phyloP scores from a whole-genome alignment of 108 stramenopile species.

The Cyclostephanos tholiformis region DNA sequence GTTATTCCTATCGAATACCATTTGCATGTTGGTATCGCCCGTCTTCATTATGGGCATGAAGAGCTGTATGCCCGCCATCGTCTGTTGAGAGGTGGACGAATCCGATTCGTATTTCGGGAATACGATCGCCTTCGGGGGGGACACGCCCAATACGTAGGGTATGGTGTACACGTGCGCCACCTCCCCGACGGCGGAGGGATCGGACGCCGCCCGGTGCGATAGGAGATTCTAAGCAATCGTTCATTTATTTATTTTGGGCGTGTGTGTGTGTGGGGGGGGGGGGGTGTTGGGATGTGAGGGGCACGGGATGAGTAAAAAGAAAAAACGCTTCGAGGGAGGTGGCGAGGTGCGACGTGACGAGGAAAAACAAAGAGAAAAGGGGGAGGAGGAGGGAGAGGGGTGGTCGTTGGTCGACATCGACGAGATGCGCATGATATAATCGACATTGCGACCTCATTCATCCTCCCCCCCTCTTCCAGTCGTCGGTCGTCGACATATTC shows the following conservation, averaged over 20 bases:
- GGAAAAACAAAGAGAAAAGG: too few relatives aligned
- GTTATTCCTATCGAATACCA: conserved; percentile 45
- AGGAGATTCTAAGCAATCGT: conserved; percentile 67
- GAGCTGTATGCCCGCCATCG: conserved; percentile 68
- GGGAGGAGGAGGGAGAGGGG: too few relatives aligned
- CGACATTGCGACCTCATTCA: too few relatives aligned
- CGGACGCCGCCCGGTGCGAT: conserved; percentile 46
- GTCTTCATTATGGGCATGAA: conserved; percentile 42
- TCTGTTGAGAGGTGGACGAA: conserved; percentile 29
- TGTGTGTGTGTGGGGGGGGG: not conserved
- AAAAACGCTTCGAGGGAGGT: too few relatives aligned
- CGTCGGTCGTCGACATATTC: too few relatives aligned
- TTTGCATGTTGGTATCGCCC: conserved; percentile 41
- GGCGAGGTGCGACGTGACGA: too few relatives aligned
- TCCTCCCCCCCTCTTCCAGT: too few relatives aligned
- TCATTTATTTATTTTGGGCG: not conserved
- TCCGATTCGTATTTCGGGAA: conserved; percentile 39
- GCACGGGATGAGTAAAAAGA: too few relatives aligned
- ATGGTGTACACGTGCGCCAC: conserved; percentile 71
- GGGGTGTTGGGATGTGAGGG: too few relatives aligned
- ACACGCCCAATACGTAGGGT: conserved; percentile 77
- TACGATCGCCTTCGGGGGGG: conserved; percentile 57
- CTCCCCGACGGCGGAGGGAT: conserved; percentile 53
- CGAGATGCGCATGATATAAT: too few relatives aligned
- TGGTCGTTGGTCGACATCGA: too few relatives aligned